Conservation (phyloP, 1,139 yeast genomes). For the Wickerhamomyces sp. region DNA sequence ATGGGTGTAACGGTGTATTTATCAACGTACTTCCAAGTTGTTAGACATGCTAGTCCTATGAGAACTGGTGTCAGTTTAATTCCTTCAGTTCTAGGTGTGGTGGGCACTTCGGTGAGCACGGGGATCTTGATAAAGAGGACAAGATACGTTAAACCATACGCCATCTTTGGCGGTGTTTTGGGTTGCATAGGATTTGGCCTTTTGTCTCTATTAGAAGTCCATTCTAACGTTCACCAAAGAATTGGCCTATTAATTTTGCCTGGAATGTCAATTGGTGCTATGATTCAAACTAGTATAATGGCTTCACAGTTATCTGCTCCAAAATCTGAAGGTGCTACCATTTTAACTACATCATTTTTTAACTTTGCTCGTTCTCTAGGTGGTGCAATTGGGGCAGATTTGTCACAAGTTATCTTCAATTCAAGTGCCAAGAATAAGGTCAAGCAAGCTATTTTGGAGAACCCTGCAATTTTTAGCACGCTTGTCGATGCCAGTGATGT, state of each 20-base stretch:
- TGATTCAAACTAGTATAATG: slow-evolving; percentile 48
- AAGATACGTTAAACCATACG: slow-evolving; percentile 44
- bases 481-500: neutral
- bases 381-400: slow-evolving; percentile 43
- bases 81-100: slow-evolving; percentile 50
- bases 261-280: slow-evolving; percentile 53
- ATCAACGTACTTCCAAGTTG: slow-evolving; percentile 55
- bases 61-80: slow-evolving; percentile 55
- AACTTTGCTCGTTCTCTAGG: slow-evolving; percentile 46
- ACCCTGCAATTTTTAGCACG: slow-evolving; percentile 7
- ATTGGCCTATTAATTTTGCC: slow-evolving; percentile 52
- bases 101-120: slow-evolving; percentile 40
- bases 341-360: slow-evolving; percentile 44
- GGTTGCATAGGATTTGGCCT: slow-evolving; percentile 53
- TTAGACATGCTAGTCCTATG: slow-evolving; percentile 43
- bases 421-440: slow-evolving; percentile 27
- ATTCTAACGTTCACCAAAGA: slow-evolving; percentile 34
- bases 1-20: slow-evolving; percentile 41
- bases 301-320: slow-evolving; percentile 56
- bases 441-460: slow-evolving; percentile 9
- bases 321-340: slow-evolving; percentile 43
- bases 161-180: slow-evolving; percentile 38
- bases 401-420: slow-evolving; percentile 46
- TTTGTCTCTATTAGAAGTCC: slow-evolving; percentile 35
- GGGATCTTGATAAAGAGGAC: slow-evolving; percentile 46